Base-by-base conservation (phyloP, 2,329 filamentous ascomycete genomes). In the Fusarium irregulare region DNA sequence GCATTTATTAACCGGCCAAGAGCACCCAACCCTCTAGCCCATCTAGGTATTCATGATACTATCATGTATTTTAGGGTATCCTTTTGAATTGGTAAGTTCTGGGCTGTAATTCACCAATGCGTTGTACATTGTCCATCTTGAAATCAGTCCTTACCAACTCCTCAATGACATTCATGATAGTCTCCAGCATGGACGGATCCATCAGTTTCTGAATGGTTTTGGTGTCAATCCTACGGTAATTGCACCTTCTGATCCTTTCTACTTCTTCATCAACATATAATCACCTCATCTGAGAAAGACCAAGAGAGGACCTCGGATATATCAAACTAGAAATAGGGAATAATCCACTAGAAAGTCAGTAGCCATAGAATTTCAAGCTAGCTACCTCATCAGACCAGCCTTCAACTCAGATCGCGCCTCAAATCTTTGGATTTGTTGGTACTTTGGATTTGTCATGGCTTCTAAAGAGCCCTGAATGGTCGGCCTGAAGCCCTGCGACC, bases 351-450 rank as follows among this genome's bases (percentile, higher is more conserved):
- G 84, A 37, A 98, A 82, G 3, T 96, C 96, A 20, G 90, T 91
- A 14, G 91, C 91, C 93, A 97, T 96, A 64, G 91, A 90, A 56
- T 93, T 93, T 94, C 95, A 99, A 0, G 95, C 95, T 66, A 98
- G 82, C 94, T 94, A 98, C 69, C 92, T 86, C 84, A 93, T 90
- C 32, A 98, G 76, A 67, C 97, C 93, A 16, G 82, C 83, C 78
- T 91, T 90, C 63, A 96, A 79, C 2, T 82, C 83, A 0, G 84
- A 77, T n/a, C 90, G 85, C 30, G 94, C 76, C n/a, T 88, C 82
- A 60, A 88, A 79, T 34, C 79, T 79, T 78, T 94, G 90, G 56
- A 97, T 82, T 56, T 90, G 84, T 70, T 89, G 85, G 77, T 95
- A 97, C 21, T 92, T 81, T 2, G 92, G 92, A 76, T 97, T 96